phyloP scores from a whole-genome alignment of 2,329 filamentous ascomycete genomes.

The Fusarium odoratissimum region DNA sequence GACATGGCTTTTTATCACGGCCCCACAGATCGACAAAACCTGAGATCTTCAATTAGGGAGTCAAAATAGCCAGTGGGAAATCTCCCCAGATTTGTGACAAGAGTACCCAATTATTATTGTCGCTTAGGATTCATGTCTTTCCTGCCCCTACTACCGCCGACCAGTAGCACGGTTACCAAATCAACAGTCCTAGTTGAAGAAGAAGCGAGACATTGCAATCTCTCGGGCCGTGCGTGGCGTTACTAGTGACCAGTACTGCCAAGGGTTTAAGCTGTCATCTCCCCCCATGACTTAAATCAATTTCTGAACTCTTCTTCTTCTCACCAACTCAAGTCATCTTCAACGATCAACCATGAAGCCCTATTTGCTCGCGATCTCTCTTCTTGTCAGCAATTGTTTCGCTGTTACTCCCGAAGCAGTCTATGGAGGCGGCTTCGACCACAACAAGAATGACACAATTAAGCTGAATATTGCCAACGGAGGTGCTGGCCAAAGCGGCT shows the following conservation, averaged over 20 bases:
- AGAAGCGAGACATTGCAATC: not conserved
- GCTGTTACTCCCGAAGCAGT: slow-evolving; percentile 32
- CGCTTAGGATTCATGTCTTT: not conserved
- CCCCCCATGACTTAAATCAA: not conserved
- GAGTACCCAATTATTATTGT: not conserved
- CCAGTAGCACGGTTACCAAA: not conserved
- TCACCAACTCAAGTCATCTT: not conserved
- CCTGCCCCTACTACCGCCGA: too few species aligned
- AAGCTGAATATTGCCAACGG: slow-evolving; percentile 51
- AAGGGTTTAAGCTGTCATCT: not conserved
- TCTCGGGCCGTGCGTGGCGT: fast-evolving
- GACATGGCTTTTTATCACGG: not conserved
- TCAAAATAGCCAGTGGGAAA: not conserved
- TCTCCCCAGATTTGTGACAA: not conserved
- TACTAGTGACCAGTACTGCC: not conserved
- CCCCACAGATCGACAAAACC: not conserved
- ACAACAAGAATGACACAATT: slow-evolving; percentile 16
- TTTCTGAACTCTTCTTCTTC: fast-evolving
- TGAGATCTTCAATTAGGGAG: not conserved
- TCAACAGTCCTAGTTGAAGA: not conserved
- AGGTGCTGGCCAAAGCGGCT: slow-evolving; percentile 52
- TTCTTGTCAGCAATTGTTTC: not conserved
- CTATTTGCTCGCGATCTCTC: not conserved
- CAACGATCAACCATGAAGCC: not conserved
- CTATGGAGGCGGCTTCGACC: slow-evolving; percentile 37